These are phyloP conservation scores for Ilyonectria robusta DNA, from an alignment of 2,329 filamentous ascomycete genomes.

Conservation along the genomic window DNA sequence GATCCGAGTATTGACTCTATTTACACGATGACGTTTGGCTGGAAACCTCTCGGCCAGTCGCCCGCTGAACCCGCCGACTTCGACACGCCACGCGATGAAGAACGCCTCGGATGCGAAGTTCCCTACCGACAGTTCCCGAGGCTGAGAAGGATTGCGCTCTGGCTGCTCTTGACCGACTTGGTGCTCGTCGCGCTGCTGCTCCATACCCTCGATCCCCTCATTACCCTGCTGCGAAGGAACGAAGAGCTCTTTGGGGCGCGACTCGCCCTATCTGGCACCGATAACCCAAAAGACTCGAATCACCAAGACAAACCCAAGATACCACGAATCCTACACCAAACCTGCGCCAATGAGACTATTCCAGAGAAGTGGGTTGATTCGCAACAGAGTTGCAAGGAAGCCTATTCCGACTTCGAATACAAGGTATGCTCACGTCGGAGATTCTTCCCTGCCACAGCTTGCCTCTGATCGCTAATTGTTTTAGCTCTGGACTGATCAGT, in stretches of 20 bases:
- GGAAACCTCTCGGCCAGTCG: too few species aligned
- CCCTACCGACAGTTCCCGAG: too few species aligned
- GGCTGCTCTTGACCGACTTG: slow-evolving; percentile 73
- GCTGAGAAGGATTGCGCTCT: slow-evolving; percentile 61
- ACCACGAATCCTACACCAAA: slow-evolving; percentile 84
- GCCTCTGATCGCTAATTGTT: too few species aligned
- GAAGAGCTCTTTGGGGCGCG: slow-evolving; percentile 50
- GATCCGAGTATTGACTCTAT: too few species aligned
- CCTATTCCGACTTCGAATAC: slow-evolving; percentile 81
- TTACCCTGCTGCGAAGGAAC: slow-evolving; percentile 73
- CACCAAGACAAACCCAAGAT: slow-evolving; percentile 59
- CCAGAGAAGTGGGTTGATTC: slow-evolving; percentile 76
- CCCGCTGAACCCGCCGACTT: too few species aligned
- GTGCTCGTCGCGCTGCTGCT: slow-evolving; percentile 75
- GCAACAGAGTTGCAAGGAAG: slow-evolving; percentile 75
- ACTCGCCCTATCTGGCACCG: slow-evolving; percentile 37
- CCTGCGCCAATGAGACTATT: slow-evolving; percentile 78
- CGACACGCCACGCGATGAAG: too few species aligned
- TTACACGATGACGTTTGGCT: too few species aligned
- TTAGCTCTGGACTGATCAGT: slow-evolving; percentile 80
- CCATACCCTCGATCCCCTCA: slow-evolving; percentile 78
- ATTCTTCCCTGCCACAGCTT: too few species aligned
- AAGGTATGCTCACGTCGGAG: slow-evolving; percentile 61
- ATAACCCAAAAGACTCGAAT: slow-evolving; percentile 68
- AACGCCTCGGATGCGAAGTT: too few species aligned